Conservation (phyloP, 371 early-diverging fungal genomes). For the Actinomucor elegans region DNA sequence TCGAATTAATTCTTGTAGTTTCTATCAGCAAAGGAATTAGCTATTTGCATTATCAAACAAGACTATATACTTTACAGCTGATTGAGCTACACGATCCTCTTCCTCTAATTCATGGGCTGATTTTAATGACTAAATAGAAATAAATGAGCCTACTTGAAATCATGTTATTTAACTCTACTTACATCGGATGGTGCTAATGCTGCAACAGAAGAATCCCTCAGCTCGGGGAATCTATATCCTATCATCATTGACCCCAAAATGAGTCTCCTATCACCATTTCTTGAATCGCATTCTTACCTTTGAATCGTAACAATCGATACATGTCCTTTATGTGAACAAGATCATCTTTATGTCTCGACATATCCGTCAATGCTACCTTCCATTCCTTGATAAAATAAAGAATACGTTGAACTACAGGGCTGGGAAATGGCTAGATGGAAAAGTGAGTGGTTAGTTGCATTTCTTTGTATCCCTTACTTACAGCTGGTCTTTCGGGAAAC, state of each 20-base stretch:
- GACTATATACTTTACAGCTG: conserved; percentile 61
- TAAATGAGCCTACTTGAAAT: not conserved
- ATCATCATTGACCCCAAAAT: too few relatives aligned
- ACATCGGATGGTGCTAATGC: conserved; percentile 64
- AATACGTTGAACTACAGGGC: conserved; percentile 78
- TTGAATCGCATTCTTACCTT: conserved; percentile 49
- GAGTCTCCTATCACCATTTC: not conserved
- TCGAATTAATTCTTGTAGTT: conserved; percentile 96
- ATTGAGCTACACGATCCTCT: conserved; percentile 89
- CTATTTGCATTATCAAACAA: not conserved
- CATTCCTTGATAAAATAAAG: conserved; percentile 94
- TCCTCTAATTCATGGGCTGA: conserved; percentile 94
- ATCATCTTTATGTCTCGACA: conserved; percentile 90
- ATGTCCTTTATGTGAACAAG: conserved; percentile 93
- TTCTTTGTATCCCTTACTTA: conserved; percentile 28
- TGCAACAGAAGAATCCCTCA: conserved; percentile 60
- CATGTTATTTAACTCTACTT: conserved; percentile 19
- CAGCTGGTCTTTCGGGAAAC: conserved; percentile 90
- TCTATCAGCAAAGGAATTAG: conserved; percentile 42
- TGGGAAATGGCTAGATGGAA: conserved; percentile 40
- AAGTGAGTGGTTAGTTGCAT: not conserved
- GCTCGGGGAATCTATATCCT: conserved; percentile 85
- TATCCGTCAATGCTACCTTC: conserved; percentile 84
- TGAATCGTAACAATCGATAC: conserved; percentile 85
- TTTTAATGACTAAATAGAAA: conserved; percentile 56